Base-by-base conservation (phyloP, 306 rosid species). In the Sechiopsis laciniata region DNA sequence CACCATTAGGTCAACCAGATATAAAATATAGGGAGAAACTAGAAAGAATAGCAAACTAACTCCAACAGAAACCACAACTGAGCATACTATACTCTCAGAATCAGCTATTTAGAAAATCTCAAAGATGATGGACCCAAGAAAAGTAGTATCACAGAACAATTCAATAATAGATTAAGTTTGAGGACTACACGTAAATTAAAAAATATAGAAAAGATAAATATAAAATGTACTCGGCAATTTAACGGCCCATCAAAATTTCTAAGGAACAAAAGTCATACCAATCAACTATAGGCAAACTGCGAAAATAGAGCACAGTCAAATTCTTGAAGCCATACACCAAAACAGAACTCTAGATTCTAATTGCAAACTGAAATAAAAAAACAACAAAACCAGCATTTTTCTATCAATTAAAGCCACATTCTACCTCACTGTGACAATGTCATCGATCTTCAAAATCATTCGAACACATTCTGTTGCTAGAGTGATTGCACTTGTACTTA, bases 381-480 rank as follows among this genome's bases (percentile, higher is more conserved):
- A 64, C 45, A 58, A 60, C 64, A 71, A 17, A 67, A 20, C 56
- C 79, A 77, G 10, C 71, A 35, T 24, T 55, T 76, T 17, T 32
- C 77, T 29, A 15, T 62, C 62, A 74, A 55, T 21, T 46, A 35
- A 65, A 55, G 75, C 17, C 75, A 77, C 15, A 72, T 74, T 74
- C 62, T 78, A 92, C 86, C 99, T 88, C 81, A 94, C 99, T 7
- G 96, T 91, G 26, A 94, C 99, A 78, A 94, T 94, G 77, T 94
- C 99, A 81, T 94, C 99, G 54, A 94, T 94, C 91, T 94, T 94
- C 95, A 94, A 85, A 77, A 94, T 91, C 99, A 94, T 94, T 87
- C 99, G 85, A 76, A 94, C 99, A 8, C 99, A 94, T 82, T 94
- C 99, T 2, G 99, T 85, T 0, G 99, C 99, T 32, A 94, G 87